phyloP scores from a whole-genome alignment of 2,329 filamentous ascomycete genomes.

The Penicillium sp. region DNA sequence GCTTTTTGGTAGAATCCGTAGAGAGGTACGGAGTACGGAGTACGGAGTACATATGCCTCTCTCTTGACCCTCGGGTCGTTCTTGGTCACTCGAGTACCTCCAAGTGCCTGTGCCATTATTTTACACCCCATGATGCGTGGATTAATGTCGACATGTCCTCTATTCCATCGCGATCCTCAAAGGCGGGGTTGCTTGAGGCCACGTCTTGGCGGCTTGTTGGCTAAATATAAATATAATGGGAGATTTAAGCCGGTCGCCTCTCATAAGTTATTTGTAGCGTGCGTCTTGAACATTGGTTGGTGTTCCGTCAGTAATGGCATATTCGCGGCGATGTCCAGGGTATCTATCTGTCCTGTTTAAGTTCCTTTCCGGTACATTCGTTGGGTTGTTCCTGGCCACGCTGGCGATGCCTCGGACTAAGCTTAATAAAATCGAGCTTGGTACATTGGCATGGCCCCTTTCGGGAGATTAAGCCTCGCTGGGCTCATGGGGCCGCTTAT shows the following conservation, averaged over 20 bases:
- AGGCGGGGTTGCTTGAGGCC: conserved; percentile 41
- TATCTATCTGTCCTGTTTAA: conserved; percentile 46
- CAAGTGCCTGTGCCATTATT: conserved; percentile 1
- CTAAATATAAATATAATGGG: conserved; percentile 40
- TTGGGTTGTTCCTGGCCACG: conserved; percentile 46
- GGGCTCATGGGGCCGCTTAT: conserved; percentile 31
- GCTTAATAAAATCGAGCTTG: conserved; percentile 38
- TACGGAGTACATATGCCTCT: background rate
- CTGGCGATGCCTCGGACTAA: conserved; percentile 43
- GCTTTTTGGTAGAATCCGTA: background rate
- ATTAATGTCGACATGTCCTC: conserved; percentile 28
- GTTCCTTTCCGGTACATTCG: conserved; percentile 48
- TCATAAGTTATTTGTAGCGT: conserved; percentile 34
- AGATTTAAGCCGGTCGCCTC: conserved; percentile 44
- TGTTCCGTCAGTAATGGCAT: conserved; percentile 28
- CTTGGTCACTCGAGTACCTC: background rate
- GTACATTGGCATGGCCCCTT: conserved; percentile 48
- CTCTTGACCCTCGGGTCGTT: background rate
- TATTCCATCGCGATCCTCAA: conserved; percentile 45
- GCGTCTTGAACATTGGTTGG: conserved; percentile 43
- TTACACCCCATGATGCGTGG: conserved; percentile 30
- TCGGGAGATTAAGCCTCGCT: conserved; percentile 26
- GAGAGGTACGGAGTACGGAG: too few relatives aligned
- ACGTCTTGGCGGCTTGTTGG: conserved; percentile 42
- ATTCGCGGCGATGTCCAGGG: conserved; percentile 38